Conservation (phyloP, 805 yeast species). For the Monosporozyma solicola region DNA sequence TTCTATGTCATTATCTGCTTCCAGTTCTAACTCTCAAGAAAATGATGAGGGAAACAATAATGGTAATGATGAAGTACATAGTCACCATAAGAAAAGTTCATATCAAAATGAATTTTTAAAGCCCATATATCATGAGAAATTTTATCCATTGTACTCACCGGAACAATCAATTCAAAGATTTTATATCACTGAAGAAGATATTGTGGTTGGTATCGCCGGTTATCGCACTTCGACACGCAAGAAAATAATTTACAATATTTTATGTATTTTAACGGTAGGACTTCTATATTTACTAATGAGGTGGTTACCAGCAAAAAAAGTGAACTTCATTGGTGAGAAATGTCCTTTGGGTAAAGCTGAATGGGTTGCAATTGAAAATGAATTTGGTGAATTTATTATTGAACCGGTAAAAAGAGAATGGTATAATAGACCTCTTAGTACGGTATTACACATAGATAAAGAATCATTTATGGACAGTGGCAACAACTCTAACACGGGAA, state of each 20-base stretch:
- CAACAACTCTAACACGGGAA: conserved; percentile 7
- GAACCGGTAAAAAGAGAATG: conserved; percentile 47
- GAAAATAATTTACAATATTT: conserved; percentile 38
- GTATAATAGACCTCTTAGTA: conserved; percentile 65
- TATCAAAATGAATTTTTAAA: conserved; percentile 25
- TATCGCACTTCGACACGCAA: conserved; percentile 48
- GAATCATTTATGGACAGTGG: neutral
- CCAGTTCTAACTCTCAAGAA: conserved; percentile 10
- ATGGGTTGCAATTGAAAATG: conserved; percentile 92
- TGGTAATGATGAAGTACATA: conserved; percentile 13
- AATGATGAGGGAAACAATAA: conserved; percentile 20
- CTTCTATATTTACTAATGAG: conserved; percentile 61
- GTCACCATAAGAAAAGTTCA: conserved; percentile 19
- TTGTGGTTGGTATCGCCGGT: conserved; percentile 92
- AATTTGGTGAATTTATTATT: conserved; percentile 73
- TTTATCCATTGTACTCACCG: conserved; percentile 36
- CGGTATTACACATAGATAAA: conserved; percentile 40
- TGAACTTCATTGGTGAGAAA: conserved; percentile 54
- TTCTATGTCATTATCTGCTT: conserved; percentile 15
- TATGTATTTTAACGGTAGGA: conserved; percentile 60
- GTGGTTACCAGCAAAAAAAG: conserved; percentile 78
- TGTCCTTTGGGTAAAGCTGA: conserved; percentile 74
- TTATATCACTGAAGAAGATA: conserved; percentile 91
- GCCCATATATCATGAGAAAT: conserved; percentile 36
- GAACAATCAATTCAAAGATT: conserved; percentile 59